phyloP scores from a whole-genome alignment of 441 rosid genomes.

The Dalechampia spathulata region DNA sequence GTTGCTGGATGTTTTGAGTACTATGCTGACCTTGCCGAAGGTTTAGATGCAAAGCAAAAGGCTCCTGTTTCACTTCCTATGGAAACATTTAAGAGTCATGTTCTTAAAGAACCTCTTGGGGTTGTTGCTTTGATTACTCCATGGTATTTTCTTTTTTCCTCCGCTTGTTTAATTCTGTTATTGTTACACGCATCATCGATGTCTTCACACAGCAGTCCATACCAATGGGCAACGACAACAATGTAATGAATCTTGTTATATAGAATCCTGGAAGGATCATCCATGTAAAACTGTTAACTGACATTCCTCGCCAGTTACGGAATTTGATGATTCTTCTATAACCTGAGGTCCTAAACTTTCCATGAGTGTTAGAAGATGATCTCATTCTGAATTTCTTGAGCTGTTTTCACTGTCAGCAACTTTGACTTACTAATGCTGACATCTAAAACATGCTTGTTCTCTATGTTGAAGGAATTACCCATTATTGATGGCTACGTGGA shows the following conservation, averaged over 20 bases:
- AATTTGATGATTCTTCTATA: too few relatives aligned
- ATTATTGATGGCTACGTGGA: slow-evolving; percentile 91
- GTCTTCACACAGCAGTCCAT: too few relatives aligned
- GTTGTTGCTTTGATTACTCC: slow-evolving; percentile 96
- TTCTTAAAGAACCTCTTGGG: slow-evolving; percentile 89
- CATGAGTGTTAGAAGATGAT: too few relatives aligned
- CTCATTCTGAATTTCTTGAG: neutral
- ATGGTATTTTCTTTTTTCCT: too few relatives aligned
- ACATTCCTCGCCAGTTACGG: too few relatives aligned
- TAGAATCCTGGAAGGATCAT: too few relatives aligned
- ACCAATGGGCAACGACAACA: too few relatives aligned
- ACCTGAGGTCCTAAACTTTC: too few relatives aligned
- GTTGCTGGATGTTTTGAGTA: slow-evolving; percentile 95
- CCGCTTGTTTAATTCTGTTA: too few relatives aligned
- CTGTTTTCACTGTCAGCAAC: neutral
- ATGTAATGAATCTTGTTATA: too few relatives aligned
- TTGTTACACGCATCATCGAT: too few relatives aligned
- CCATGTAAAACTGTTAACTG: too few relatives aligned
- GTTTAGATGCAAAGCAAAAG: slow-evolving; percentile 84
- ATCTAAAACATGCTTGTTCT: slow-evolving; percentile 11
- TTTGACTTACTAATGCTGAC: neutral
- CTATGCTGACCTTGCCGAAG: slow-evolving; percentile 94
- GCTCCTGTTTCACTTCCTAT: slow-evolving; percentile 82
- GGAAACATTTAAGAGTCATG: slow-evolving; percentile 67
- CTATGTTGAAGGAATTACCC: slow-evolving; percentile 86